Evolutionary conservation across 2,329 filamentous ascomycete species (phyloP).

Genomic region (Sporothrix pseudoabietina): DNA sequence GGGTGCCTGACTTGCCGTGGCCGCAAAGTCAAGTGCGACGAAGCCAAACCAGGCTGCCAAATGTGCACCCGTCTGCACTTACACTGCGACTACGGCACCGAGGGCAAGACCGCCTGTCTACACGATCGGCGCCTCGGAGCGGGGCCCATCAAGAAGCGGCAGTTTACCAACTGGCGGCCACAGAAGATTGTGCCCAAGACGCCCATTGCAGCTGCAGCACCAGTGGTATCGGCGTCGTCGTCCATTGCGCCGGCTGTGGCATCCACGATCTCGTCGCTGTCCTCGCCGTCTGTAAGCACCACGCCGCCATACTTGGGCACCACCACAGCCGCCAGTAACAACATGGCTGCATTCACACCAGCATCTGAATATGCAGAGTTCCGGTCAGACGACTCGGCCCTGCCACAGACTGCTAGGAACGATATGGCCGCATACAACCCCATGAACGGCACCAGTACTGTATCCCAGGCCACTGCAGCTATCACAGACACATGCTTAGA

Average conservation of each 20-base stretch:
- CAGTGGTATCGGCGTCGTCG: neutral
- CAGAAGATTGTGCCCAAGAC: constrained; percentile 19
- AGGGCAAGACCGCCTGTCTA: neutral
- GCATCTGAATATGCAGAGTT: neutral
- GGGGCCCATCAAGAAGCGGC: constrained; percentile 26
- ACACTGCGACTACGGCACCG: neutral
- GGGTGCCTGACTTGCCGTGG: constrained; percentile 25
- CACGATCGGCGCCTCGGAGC: constrained; percentile 16
- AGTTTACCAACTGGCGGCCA: constrained; percentile 25
- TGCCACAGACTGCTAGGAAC: neutral
- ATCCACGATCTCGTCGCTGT: neutral
- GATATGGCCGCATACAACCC: neutral
- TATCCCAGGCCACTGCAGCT: neutral
- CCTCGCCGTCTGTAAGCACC: neutral
- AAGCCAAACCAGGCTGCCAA: constrained; percentile 18
- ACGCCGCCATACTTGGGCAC: neutral
- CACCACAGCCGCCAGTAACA: neutral
- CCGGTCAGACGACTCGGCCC: neutral
- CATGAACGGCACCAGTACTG: neutral
- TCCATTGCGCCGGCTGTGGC: neutral
- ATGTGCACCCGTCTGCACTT: constrained; percentile 4
- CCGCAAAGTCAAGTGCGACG: constrained; percentile 29
- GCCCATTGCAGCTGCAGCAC: neutral
- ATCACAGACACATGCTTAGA: neutral
- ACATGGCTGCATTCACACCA: neutral